A percentile compares a stretch with the other conserved stretches of the same genome.
phyloP scores from a whole-genome alignment of 495 filamentous ascomycete species.

The Paragyromitra xinjiangensis region DNA sequence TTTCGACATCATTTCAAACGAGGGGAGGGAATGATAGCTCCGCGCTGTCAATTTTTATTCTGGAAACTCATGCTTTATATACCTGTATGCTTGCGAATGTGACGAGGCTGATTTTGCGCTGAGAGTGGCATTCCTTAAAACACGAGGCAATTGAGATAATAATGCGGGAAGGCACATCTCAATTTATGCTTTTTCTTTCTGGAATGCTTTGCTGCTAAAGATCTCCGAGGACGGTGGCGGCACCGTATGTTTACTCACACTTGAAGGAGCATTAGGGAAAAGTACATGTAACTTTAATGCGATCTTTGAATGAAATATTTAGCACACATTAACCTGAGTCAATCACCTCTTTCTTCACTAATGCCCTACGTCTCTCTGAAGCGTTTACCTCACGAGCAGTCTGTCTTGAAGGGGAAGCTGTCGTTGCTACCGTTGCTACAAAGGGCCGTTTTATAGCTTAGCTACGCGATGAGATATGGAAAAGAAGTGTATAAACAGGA shows the following conservation, averaged over 20 bases:
- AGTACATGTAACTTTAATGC: background rate
- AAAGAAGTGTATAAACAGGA: background rate
- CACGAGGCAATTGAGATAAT: background rate
- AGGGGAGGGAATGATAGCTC: background rate
- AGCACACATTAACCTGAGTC: background rate
- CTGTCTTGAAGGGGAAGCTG: background rate
- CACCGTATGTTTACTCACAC: constrained; percentile 3
- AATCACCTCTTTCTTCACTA: background rate
- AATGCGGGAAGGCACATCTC: background rate
- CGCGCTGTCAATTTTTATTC: background rate
- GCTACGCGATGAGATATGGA: background rate
- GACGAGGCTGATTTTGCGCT: background rate
- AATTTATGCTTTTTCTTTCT: background rate
- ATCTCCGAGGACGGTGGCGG: background rate
- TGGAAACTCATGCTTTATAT: background rate
- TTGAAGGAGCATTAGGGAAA: background rate
- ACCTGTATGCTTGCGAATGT: background rate
- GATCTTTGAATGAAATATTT: background rate
- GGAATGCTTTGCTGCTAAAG: background rate
- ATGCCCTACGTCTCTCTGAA: background rate
- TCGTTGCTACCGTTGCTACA: background rate
- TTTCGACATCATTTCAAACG: background rate
- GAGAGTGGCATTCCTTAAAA: background rate
- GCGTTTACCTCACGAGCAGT: background rate
- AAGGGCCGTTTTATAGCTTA: background rate